Base-by-base conservation (phyloP, 169 alveolate genomes). In the Toxoplasma gondii region DNA sequence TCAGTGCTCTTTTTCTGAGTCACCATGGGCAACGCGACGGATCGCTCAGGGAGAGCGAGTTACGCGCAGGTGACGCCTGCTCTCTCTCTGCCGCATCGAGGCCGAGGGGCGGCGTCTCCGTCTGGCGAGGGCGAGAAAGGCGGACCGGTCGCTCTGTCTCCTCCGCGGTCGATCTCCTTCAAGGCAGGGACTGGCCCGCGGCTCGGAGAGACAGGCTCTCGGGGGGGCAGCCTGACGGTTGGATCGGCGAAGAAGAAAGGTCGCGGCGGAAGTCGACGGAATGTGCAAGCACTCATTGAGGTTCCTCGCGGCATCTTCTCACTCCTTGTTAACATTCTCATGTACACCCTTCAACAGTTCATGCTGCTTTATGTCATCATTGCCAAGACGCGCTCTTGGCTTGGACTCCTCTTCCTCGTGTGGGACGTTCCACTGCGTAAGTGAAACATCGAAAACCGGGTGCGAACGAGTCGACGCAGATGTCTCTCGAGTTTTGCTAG, bases 361-460 rank as follows among this genome's bases (percentile, higher is more conserved):
- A 74, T 74, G 84, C 84, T 74, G 9, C 84, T 74, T 27, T 74
- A 74, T 44, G 84, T 74, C 43, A 74, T 74, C 84, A 36, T 74
- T 44, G 17, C 45, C 12, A 74, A 74, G 22, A 74, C 84, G 44
- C 39, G 44, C 2, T 74, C 84, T 74, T 74, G 84, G 84, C 84
- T 74, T 44, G 84, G 49, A 17, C 84, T 74, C 27, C 84, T 74
- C 84, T 74, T 74, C 84, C 84, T 74, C 43, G n/a, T 74, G 12
- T 74, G 84, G 84, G 84, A 74, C 19, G 43, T 74, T 36, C 84
- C 84, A 1, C 84, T 74, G 9, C 43, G 84, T 74, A 74, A 74
- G 84, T 9, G 24, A 24, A 29, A n/a, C 81, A 69, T 16, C 70
- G 24, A 24, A 16, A 58, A 24, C 24, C 16, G 70, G n/a, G n/a